These are phyloP conservation scores for Aureoboletus auriporus DNA, from an alignment of 768 basidiomycete species.

Conservation along the genomic window DNA sequence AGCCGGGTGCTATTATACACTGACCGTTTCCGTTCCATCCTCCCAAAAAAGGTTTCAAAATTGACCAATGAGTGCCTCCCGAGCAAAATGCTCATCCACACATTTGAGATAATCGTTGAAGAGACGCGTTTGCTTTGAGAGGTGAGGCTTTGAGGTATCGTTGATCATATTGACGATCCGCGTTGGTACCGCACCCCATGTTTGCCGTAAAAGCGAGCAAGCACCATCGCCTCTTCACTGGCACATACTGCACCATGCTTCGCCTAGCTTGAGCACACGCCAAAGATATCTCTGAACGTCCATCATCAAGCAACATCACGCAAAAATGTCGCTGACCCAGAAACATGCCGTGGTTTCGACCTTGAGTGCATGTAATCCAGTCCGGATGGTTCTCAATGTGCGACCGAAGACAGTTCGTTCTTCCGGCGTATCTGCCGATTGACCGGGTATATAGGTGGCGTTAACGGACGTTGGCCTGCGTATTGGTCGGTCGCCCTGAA, in stretches of 20 bases:
- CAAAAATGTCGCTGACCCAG: conserved; percentile 23
- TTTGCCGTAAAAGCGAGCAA: conserved; percentile 55
- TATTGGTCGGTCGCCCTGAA: conserved; percentile 2
- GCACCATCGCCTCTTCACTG: conserved; percentile 45
- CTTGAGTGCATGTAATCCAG: conserved; percentile 42
- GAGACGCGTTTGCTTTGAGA: conserved; percentile 45
- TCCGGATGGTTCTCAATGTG: conserved; percentile 41
- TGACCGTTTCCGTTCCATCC: not conserved
- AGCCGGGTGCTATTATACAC: conserved; percentile 3
- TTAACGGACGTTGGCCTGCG: conserved; percentile 6
- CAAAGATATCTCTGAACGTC: conserved; percentile 43
- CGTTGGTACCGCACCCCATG: conserved; percentile 43
- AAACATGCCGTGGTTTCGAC: conserved; percentile 36
- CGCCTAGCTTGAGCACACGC: conserved; percentile 42
- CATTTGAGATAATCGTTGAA: conserved; percentile 46
- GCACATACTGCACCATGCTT: conserved; percentile 44
- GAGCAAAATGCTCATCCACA: conserved; percentile 39
- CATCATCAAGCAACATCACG: conserved; percentile 1
- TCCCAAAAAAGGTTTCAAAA: not conserved
- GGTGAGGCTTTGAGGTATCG: conserved; percentile 39
- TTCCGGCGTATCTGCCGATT: conserved; percentile 32
- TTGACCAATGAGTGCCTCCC: conserved; percentile 20
- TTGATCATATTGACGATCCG: conserved; percentile 48
- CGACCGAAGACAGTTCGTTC: conserved; percentile 39
- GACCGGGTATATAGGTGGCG: conserved; percentile 26